Conservation (phyloP, 805 yeast species). For the Candida insectalens region DNA sequence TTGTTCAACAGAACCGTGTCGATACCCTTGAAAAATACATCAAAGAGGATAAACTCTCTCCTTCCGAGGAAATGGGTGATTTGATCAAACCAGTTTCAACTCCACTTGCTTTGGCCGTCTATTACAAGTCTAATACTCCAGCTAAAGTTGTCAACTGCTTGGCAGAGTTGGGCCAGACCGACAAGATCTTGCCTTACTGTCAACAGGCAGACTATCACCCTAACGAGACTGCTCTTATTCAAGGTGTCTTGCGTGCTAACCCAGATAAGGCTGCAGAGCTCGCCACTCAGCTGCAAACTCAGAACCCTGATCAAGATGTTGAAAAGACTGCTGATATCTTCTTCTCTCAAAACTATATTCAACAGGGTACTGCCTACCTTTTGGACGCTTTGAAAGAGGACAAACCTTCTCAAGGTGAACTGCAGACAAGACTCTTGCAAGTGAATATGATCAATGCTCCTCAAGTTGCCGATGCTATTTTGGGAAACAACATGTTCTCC, state of each 20-base stretch:
- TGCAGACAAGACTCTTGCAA: conserved; percentile 91
- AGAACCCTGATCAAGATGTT: conserved; percentile 59
- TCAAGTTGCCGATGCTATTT: conserved; percentile 97
- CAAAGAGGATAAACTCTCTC: conserved; percentile 86
- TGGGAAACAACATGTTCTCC: conserved; percentile 91
- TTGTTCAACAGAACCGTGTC: conserved; percentile 88
- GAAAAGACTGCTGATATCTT: conserved; percentile 89
- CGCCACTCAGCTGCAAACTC: conserved; percentile 71
- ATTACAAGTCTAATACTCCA: conserved; percentile 72
- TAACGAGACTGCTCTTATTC: conserved; percentile 81
- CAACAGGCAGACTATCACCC: conserved; percentile 84
- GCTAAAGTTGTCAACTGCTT: conserved; percentile 84
- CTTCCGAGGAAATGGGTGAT: conserved; percentile 97
- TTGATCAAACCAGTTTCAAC: conserved; percentile 82
- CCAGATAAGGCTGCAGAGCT: conserved; percentile 99
- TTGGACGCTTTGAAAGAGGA: conserved; percentile 92
- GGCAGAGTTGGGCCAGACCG: conserved; percentile 95
- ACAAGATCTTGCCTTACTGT: conserved; percentile 89
- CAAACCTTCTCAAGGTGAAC: conserved; percentile 87
- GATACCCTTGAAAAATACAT: conserved; percentile 94
- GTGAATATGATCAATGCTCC: conserved; percentile 93
- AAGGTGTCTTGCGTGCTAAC: conserved; percentile 80
- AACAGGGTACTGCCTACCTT: conserved; percentile 96
- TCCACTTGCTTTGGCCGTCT: conserved; percentile 82
- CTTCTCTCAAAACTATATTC: conserved; percentile 87